phyloP scores from a whole-genome alignment of 306 rosid species.

The Sophora flavescens region DNA sequence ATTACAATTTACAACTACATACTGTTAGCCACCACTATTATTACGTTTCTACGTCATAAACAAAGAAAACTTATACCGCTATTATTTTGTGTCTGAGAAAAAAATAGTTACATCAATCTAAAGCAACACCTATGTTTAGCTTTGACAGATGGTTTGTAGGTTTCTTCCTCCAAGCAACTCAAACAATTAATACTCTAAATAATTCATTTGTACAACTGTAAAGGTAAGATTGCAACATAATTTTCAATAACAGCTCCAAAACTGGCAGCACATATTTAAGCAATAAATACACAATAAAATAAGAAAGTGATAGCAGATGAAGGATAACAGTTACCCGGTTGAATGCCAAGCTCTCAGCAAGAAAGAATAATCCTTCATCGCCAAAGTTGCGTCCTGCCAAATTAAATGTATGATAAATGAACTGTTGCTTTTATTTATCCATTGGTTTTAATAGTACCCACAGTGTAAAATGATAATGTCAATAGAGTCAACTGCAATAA shows the following conservation, averaged over 20 bases:
- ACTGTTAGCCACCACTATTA: constrained; percentile 29
- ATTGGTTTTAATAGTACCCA: constrained; percentile 22
- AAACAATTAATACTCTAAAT: constrained; percentile 37
- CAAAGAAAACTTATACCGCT: not conserved
- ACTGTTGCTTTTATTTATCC: constrained; percentile 28
- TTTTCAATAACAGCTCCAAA: constrained; percentile 22
- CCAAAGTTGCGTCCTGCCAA: constrained; percentile 95
- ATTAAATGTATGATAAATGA: constrained; percentile 28
- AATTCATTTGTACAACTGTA: constrained; percentile 1
- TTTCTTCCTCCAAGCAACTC: constrained; percentile 34
- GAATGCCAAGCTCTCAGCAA: constrained; percentile 87
- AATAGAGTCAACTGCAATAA: constrained; percentile 34
- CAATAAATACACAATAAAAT: constrained; percentile 23
- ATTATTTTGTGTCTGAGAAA: constrained; percentile 2
- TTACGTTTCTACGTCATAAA: constrained; percentile 3
- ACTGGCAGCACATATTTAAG: constrained; percentile 2
- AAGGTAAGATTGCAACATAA: constrained; percentile 30
- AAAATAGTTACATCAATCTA: constrained; percentile 20
- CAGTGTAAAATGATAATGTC: constrained; percentile 10
- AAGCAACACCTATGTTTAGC: constrained; percentile 18
- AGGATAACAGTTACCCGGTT: constrained; percentile 69
- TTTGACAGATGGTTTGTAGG: constrained; percentile 5
- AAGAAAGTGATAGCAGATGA: constrained; percentile 25
- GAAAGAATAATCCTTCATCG: constrained; percentile 92
- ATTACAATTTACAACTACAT: constrained; percentile 30